phyloP scores from a whole-genome alignment of 2,329 filamentous ascomycete species.

The Fusarium fujikuroi region DNA sequence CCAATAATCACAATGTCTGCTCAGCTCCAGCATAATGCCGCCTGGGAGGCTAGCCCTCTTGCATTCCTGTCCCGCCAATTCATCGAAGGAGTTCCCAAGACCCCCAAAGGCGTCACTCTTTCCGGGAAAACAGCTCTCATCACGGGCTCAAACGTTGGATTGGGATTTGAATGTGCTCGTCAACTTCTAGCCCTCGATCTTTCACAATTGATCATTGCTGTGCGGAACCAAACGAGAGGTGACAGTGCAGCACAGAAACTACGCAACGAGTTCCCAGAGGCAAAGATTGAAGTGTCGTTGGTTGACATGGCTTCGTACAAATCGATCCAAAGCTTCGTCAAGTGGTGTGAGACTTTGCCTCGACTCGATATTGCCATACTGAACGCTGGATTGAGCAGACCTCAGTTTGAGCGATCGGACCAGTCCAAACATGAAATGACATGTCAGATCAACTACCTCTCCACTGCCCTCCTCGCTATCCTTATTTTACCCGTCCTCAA shows the following conservation, averaged over 20 bases:
- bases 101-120: slow-evolving; percentile 43
- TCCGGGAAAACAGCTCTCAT: slow-evolving; percentile 57
- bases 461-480: slow-evolving; percentile 48
- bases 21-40: slow-evolving; percentile 32
- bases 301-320: slow-evolving; percentile 60
- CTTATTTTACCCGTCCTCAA: slow-evolving; percentile 50
- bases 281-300: slow-evolving; percentile 58
- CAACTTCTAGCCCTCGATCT: slow-evolving; percentile 56
- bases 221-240: slow-evolving; percentile 56
- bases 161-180: slow-evolving; percentile 58
- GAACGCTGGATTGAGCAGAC: slow-evolving; percentile 55
- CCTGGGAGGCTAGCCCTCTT: slow-evolving; percentile 35
- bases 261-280: slow-evolving; percentile 42
- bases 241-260: slow-evolving; percentile 50
- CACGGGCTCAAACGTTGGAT: slow-evolving; percentile 61
- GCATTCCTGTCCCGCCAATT: slow-evolving; percentile 43
- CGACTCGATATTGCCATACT: slow-evolving; percentile 59
- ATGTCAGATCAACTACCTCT: slow-evolving; percentile 55
- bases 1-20: slow-evolving; percentile 31
- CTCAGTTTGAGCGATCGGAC: slow-evolving; percentile 39
- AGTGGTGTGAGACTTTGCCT: slow-evolving; percentile 46
- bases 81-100: slow-evolving; percentile 37
- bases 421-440: slow-evolving; percentile 54
- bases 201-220: slow-evolving; percentile 58
- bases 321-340: slow-evolving; percentile 56